Conservation (phyloP, 2,329 filamentous ascomycete species). For the Alternaria conjuncta region DNA sequence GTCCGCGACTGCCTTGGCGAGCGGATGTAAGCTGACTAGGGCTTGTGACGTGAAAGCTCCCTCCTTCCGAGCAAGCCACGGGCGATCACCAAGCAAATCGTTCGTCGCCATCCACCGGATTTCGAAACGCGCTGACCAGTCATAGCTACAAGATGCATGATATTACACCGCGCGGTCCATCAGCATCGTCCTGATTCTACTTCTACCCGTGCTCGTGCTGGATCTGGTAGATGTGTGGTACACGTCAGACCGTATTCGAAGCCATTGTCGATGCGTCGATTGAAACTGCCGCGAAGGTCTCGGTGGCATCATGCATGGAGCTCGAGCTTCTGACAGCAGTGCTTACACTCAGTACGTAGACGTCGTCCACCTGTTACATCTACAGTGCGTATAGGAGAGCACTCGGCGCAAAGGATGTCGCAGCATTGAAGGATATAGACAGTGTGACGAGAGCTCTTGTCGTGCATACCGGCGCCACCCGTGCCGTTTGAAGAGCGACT, state of each 20-base stretch:
- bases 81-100: background rate
- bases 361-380: background rate
- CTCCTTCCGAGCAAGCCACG: conserved; percentile 5
- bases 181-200: background rate
- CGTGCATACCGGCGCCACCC: conserved; percentile 3
- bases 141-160: background rate
- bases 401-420: conserved; percentile 1
- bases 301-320: background rate
- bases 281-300: background rate
- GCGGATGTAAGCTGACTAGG: conserved; percentile 18
- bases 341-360: background rate
- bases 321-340: background rate
- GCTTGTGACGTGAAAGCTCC: conserved; percentile 7
- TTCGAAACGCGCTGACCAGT: background rate
- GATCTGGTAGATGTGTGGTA: background rate
- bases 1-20: conserved; percentile 9
- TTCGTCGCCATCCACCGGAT: background rate
- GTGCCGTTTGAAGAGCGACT: background rate
- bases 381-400: background rate
- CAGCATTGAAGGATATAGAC: background rate
- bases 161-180: background rate
- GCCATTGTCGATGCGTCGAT: background rate
- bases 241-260: conserved; percentile 10
- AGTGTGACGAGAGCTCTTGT: background rate
- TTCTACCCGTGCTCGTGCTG: background rate